These are phyloP conservation scores for Dioscorea alata DNA, from an alignment of 106 monocot species.

Conservation along the genomic window DNA sequence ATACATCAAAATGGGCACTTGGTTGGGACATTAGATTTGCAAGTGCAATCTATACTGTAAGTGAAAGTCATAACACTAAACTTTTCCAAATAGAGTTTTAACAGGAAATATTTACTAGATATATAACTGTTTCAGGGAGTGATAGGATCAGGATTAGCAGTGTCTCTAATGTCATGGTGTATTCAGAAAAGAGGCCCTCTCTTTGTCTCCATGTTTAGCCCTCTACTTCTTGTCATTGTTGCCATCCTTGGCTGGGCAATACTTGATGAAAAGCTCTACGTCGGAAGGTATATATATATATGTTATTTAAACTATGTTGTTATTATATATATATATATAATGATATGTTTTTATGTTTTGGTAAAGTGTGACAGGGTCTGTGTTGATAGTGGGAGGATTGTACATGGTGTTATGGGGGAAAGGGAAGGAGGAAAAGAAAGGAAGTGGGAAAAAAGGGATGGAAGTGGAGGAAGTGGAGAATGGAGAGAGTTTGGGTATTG, in stretches of 20 bases:
- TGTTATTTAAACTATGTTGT: no score
- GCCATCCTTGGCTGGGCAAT: slow-evolving; percentile 73
- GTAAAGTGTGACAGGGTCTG: slow-evolving; percentile 41
- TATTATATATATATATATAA: neutral
- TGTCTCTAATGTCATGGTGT: slow-evolving; percentile 67
- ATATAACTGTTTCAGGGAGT: slow-evolving; percentile 30
- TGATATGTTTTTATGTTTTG: no score
- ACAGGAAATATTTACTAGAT: no score
- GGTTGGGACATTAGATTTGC: slow-evolving; percentile 63
- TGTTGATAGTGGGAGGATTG: slow-evolving; percentile 35
- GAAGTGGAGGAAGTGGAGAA: neutral
- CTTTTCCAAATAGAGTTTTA: no score
- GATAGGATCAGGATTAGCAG: slow-evolving; percentile 50
- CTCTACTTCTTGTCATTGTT: slow-evolving; percentile 61
- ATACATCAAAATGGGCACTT: slow-evolving; percentile 44
- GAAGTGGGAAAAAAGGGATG: no score
- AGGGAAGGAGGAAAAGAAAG: slow-evolving; percentile 22
- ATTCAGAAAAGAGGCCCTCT: slow-evolving; percentile 62
- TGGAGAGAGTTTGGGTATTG: neutral
- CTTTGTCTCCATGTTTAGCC: slow-evolving; percentile 81
- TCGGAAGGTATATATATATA: slow-evolving; percentile 44
- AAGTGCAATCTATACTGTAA: slow-evolving; percentile 56
- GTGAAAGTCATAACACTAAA: no score
- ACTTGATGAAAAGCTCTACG: slow-evolving; percentile 63
- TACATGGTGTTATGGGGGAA: slow-evolving; percentile 62